Evolutionary conservation across 495 filamentous ascomycete genomes (phyloP), one percentile per base, ranked within the genome.

Genomic region (Aspergillus kassunensis): DNA sequence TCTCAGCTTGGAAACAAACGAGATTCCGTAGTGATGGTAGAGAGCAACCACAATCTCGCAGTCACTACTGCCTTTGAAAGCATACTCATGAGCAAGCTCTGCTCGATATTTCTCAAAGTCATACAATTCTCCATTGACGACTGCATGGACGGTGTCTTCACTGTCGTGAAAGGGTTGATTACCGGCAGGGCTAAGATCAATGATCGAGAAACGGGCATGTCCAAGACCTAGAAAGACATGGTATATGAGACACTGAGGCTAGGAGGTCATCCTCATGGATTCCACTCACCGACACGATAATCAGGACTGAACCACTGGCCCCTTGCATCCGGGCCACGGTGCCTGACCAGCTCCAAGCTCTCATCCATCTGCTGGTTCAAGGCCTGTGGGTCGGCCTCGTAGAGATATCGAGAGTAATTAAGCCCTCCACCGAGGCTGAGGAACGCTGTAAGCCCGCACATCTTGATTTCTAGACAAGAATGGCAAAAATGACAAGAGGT

Each of bases 111-210:
- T 45, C 15, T 78, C 70, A 43, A 75, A 53, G 54, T 76, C 73
- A 57, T 81, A 82, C 31, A 82, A 62, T 56, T 81, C 79, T 48
- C 79, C 79, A 48, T 80, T 81, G 47, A 80, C 71, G 34, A 81
- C 71, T 4, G 74, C 78, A 60, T 80, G 74, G 23, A 80, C 65
- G 0, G 36, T 55, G 29, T 58, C 51, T 35, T 66, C 61, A n/a
- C 16, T 33, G 56, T 65, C 61, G 37, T 74, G 66, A 46, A 80
- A 71, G 3, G 77, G 78, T 37, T 82, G 78, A 15, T 58, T 54
- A 18, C 70, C 78, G 12, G 57, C 56, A 0, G 74, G 58, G 40
- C 63, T 68, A 8, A 80, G 69, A 57, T 81, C 78, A 45, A 76
- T 75, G 56, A 80, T 81, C 4, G 73, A 67, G 2, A 82, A 66